These are phyloP conservation scores for Fusarium piperis DNA, from an alignment of 2,329 filamentous ascomycete species.

Conservation along the genomic window DNA sequence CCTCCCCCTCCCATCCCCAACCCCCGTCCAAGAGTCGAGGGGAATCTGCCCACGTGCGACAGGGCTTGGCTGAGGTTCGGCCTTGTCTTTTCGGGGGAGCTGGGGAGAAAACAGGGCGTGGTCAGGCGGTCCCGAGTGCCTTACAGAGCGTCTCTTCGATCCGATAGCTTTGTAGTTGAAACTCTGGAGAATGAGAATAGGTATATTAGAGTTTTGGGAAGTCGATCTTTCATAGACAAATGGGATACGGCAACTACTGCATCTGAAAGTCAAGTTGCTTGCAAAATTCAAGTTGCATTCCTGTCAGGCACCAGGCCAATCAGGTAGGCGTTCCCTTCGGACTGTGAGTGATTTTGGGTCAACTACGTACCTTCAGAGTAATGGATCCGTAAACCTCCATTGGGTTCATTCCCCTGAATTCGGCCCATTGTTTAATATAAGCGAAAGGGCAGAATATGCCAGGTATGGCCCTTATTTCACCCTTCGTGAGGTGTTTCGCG, in stretches of 20 bases:
- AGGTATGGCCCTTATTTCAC: not conserved
- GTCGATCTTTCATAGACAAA: not conserved
- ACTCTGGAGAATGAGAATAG: not conserved
- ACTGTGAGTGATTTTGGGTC: constrained; percentile 1
- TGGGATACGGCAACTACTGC: not conserved
- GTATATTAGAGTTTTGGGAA: not conserved
- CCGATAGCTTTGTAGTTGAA: not conserved
- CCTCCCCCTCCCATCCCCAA: not conserved
- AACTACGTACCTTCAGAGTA: not conserved
- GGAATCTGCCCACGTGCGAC: constrained; percentile 40
- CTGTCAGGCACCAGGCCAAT: not conserved
- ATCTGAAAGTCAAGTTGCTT: not conserved
- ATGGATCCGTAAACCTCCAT: not conserved
- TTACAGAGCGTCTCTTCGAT: not conserved
- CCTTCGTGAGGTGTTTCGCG: not conserved
- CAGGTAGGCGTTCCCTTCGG: not conserved
- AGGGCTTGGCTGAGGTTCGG: constrained; percentile 36
- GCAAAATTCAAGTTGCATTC: not conserved
- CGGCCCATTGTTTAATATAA: not conserved
- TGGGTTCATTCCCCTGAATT: not conserved
- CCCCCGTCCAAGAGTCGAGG: not conserved
- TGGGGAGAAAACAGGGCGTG: not conserved
- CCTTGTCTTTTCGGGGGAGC: constrained; percentile 12
- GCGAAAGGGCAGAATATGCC: not conserved
- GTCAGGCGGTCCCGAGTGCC: not conserved